These are phyloP conservation scores for Nicotiana paniculata DNA, from an alignment of 257 asterid species.

Conservation along the genomic window DNA sequence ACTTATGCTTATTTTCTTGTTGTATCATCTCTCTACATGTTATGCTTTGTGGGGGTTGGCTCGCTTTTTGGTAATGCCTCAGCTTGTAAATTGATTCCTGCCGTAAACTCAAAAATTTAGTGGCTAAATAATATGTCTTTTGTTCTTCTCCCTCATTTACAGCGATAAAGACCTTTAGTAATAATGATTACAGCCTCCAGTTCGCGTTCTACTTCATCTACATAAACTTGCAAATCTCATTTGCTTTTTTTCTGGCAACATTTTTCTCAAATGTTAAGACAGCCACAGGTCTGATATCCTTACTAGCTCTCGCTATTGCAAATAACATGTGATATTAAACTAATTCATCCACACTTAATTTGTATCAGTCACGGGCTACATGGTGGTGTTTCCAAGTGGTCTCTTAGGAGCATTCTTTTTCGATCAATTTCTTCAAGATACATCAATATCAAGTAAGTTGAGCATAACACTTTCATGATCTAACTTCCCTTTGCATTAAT, in stretches of 20 bases:
- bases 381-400: constrained; percentile 78
- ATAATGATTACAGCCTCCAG: constrained; percentile 79
- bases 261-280: constrained; percentile 68
- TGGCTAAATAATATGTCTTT: constrained; percentile 5
- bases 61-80: constrained; percentile 50
- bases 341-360: background rate
- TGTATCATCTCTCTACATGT: constrained; percentile 67
- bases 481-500: background rate
- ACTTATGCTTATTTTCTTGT: constrained; percentile 85
- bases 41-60: constrained; percentile 80
- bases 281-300: constrained; percentile 60
- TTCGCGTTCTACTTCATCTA: constrained; percentile 82
- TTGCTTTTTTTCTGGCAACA: constrained; percentile 85
- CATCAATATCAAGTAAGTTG: constrained; percentile 76
- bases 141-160: constrained; percentile 21
- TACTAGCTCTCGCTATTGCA: background rate
- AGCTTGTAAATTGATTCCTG: constrained; percentile 4
- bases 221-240: constrained; percentile 82
- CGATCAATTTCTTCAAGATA: constrained; percentile 65
- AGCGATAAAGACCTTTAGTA: constrained; percentile 70
- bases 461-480: background rate
- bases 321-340: background rate
- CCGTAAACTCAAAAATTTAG: background rate
- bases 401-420: constrained; percentile 91
- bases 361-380: constrained; percentile 71